Evolutionary conservation across 257 asterid species (phyloP), one percentile per base, ranked within the genome.

Genomic region (Primulina eburnea): DNA sequence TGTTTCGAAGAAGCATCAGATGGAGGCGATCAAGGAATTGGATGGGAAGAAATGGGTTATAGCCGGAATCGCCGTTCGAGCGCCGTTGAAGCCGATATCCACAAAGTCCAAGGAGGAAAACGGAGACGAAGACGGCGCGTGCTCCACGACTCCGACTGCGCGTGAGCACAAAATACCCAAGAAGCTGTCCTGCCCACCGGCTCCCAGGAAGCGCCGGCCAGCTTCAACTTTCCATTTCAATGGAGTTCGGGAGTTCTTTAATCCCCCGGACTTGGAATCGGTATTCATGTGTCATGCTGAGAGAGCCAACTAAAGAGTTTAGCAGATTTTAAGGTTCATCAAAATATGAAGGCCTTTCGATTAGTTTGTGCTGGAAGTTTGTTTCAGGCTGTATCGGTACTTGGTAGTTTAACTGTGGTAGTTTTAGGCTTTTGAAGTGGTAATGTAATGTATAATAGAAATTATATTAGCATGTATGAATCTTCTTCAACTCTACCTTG

Each of bases 201-300:
- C 97, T 35, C 97, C 97, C 30, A 87, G 88, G 86, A 91, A 91
- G 81, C 87, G 84, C 75, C 87, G 95, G 67, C 88, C 95, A 0
- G 60, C 77, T 3, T 69, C 92, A 1, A 80, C 78, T 0, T 86
- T 87, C 74, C 90, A 81, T 67, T 86, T 81, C 24, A 79, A 76
- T 28, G 85, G 93, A 35, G 89, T 7, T 5, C 73, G 82, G 21
- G 97, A 89, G 80, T 91, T 80, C 77, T 89, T 91, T 26, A 83
- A 75, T 76, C 89, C 96, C 9, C 96, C 95, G 7, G 97, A 91
- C 61, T 82, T 91, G 79, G 97, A 91, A 71, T 79, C 96, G 1
- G 85, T 91, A 10, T 91, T 91, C 59, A 79, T 84, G 6, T 82
- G 82, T 64, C 92, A 78, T 71, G 86, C 86, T 43, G 90, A 85